Base-by-base conservation (phyloP, 2,329 filamentous ascomycete genomes). In the Keithomyces neogunnii region DNA sequence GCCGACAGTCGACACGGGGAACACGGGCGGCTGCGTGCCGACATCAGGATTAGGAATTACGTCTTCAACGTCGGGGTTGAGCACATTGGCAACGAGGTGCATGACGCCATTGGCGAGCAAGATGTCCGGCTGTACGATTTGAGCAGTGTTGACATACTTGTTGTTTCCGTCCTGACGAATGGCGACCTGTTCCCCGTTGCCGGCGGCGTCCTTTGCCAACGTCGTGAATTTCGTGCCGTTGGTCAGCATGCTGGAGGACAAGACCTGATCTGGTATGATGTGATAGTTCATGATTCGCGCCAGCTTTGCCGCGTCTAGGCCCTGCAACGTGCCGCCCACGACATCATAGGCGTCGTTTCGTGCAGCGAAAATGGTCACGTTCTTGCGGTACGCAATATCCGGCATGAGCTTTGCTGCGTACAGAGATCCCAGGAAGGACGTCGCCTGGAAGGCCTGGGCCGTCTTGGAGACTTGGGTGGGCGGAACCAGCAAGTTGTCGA, bases 361-460 rank as follows among this genome's bases (percentile, higher is more conserved):
- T 2, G 84, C 84, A 0, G 77, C 81, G 56, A 88, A 86, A 55
- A 87, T 72, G 51, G 84, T 87, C 39, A 86, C 56, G 59, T 66
- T 64, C 39, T 65, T 60, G 6, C 66, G 61, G 10, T 64, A 60
- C 53, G 75, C 69, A 47, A 82, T 61, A 19, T 69, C 64, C 3
- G 66, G 66, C 61, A 71, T 64, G 19, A 70, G 52, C 1, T 60
- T 51, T 7, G 61, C 56, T 13, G 62, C 60, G 51, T 68, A 67
- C 5, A 69, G 59, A 6, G 54, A 61, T 10, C 66, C 66, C 19
- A 69, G 56, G 49, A 80, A 66, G 30, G 70, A 68, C 8, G 72
- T 67, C 1, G 66, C 62, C 42, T 64, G 65, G 40, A 82, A 64
- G 5, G 78, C 72, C 29, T 75, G 72, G 28, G 73, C 64, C 3